phyloP scores from a whole-genome alignment of 306 rosid genomes.

The Malus sieversii region DNA sequence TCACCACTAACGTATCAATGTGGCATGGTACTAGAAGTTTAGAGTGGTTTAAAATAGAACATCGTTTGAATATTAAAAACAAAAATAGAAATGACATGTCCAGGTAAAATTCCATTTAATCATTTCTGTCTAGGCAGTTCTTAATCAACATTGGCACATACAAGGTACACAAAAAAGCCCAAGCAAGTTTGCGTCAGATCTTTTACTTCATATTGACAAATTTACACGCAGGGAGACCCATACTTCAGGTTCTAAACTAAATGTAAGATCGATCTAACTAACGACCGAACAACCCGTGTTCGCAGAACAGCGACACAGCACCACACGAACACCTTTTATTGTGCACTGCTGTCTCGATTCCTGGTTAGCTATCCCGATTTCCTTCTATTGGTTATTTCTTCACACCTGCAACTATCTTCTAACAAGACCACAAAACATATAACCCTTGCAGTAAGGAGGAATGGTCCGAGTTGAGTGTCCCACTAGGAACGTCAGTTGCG shows the following conservation, averaged over 20 bases:
- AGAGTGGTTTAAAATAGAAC: not conserved
- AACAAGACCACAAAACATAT: not conserved
- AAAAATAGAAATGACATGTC: no score
- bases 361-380: not conserved
- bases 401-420: not conserved
- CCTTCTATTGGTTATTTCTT: not conserved
- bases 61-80: no score
- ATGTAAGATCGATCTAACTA: not conserved
- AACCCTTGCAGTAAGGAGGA: not conserved
- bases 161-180: not conserved
- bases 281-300: not conserved
- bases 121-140: not conserved
- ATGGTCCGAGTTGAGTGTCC: not conserved
- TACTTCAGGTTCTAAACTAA: not conserved
- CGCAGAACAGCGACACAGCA: slow-evolving; percentile 1
- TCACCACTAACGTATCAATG: not conserved
- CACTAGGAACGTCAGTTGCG: not conserved
- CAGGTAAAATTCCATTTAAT: not conserved
- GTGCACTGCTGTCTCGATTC: not conserved
- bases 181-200: not conserved
- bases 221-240: slow-evolving; percentile 6
- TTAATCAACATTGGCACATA: not conserved
- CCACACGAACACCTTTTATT: not conserved
- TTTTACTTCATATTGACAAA: not conserved
- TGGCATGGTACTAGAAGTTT: not conserved